Evolutionary conservation across 176 grass and related monocot species (phyloP).

Genomic region (maize (Zea mays)): DNA sequence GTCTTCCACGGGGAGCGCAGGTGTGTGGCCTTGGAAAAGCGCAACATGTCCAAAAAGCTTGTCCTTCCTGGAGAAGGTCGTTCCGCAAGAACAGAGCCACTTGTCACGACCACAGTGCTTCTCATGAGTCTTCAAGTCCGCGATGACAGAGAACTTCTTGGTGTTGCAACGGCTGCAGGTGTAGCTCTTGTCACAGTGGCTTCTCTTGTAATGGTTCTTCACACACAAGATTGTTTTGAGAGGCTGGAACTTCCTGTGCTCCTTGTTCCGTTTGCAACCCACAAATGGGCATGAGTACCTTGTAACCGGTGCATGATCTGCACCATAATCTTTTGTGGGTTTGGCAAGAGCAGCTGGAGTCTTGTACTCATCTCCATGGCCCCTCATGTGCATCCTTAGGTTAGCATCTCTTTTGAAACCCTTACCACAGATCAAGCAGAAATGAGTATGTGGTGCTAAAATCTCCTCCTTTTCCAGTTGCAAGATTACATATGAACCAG

Average conservation of each 20-base stretch:
- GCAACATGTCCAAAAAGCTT: slow-evolving; percentile 88
- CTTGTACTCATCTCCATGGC: slow-evolving; percentile 92
- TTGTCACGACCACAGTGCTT: slow-evolving; percentile 88
- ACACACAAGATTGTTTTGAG: slow-evolving; percentile 89
- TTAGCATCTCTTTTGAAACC: slow-evolving; percentile 97
- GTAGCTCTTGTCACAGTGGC: slow-evolving; percentile 96
- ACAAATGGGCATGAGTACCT: slow-evolving; percentile 90
- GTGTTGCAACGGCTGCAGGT: slow-evolving; percentile 83
- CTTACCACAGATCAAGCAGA: slow-evolving; percentile 90
- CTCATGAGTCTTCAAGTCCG: slow-evolving; percentile 83
- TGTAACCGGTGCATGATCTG: slow-evolving; percentile 56
- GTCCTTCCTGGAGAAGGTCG: slow-evolving; percentile 83
- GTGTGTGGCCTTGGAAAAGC: slow-evolving; percentile 88
- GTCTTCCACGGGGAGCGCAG: slow-evolving; percentile 69
- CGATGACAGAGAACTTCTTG: slow-evolving; percentile 87
- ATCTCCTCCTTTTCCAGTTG: slow-evolving; percentile 92
- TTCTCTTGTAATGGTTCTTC: slow-evolving; percentile 94
- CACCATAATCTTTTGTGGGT: slow-evolving; percentile 55
- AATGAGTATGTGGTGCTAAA: slow-evolving; percentile 90
- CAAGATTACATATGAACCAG: slow-evolving; percentile 82
- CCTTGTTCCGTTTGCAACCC: slow-evolving; percentile 90
- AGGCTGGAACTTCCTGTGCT: slow-evolving; percentile 92
- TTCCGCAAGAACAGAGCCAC: slow-evolving; percentile 89
- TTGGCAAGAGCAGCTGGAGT: slow-evolving; percentile 82
- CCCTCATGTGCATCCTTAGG: slow-evolving; percentile 95